These are phyloP conservation scores for Kalanchoe fedtschenkoi DNA, from an alignment of 164 flowering plant genomes.

Conservation along the genomic window DNA sequence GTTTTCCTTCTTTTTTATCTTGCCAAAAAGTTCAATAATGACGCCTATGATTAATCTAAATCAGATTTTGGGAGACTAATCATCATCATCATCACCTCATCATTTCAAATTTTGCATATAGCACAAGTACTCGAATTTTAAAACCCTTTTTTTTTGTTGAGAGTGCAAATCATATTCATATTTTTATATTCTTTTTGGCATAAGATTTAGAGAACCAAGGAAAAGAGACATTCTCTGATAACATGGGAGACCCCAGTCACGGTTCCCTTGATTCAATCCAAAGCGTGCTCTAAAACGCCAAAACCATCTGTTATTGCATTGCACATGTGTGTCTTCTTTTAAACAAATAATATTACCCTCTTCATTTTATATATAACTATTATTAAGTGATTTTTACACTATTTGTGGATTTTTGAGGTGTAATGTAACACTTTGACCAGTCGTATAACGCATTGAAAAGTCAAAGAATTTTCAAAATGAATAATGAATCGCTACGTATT, in stretches of 20 bases:
- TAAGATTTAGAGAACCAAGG: neutral
- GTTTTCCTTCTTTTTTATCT: neutral
- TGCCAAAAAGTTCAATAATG: neutral
- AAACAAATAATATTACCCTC: too few relatives aligned
- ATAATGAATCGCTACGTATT: too few relatives aligned
- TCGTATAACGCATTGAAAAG: too few relatives aligned
- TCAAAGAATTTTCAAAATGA: too few relatives aligned
- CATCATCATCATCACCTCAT: neutral
- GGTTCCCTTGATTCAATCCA: constrained; percentile 4
- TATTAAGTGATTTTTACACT: too few relatives aligned
- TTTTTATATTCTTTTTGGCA: neutral
- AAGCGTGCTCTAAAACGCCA: constrained; percentile 5
- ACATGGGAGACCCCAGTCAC: neutral
- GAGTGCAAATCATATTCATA: neutral
- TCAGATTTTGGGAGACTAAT: neutral
- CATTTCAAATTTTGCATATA: neutral
- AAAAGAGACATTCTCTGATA: constrained; percentile 1
- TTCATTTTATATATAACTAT: too few relatives aligned
- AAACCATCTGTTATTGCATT: neutral
- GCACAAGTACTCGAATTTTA: neutral
- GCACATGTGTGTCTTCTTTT: too few relatives aligned
- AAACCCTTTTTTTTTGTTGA: neutral
- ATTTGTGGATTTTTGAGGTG: too few relatives aligned
- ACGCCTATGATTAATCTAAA: neutral
- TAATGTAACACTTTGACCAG: too few relatives aligned